Evolutionary conservation across 2,329 filamentous ascomycete genomes (phyloP).

Genomic region (Macrophomina tecta): DNA sequence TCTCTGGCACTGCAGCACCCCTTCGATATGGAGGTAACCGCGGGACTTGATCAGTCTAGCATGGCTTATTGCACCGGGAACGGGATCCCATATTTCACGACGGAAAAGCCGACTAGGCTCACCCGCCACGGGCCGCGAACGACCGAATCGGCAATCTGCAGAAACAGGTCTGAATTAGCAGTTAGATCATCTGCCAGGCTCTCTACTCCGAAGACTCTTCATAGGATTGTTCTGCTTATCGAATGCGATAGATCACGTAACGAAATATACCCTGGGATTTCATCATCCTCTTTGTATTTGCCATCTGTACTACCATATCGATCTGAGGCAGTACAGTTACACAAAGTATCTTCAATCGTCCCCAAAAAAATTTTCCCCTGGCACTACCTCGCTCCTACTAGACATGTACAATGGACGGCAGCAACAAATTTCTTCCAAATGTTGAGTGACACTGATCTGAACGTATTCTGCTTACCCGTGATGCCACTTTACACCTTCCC

Average conservation of each 20-base stretch:
- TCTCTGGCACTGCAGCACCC: not conserved
- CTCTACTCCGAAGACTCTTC: not conserved
- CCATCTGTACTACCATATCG: not conserved
- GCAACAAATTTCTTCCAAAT: slow-evolving; percentile 3
- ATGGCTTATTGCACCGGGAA: not conserved
- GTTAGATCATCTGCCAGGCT: not conserved
- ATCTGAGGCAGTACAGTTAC: slow-evolving; percentile 24
- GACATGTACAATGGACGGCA: not conserved
- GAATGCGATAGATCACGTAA: slow-evolving; percentile 15
- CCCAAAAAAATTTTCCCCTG: slow-evolving; percentile 9
- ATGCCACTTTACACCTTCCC: not conserved
- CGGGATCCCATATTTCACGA: not conserved
- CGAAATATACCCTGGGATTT: not conserved
- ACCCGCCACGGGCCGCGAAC: not conserved
- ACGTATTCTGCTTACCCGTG: not conserved
- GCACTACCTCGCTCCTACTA: slow-evolving; percentile 15
- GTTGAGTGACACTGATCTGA: not conserved
- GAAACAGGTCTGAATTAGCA: not conserved
- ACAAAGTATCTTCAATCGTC: slow-evolving; percentile 13
- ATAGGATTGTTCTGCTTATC: not conserved
- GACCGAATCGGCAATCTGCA: not conserved
- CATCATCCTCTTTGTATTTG: slow-evolving; percentile 16
- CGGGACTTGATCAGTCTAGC: not conserved
- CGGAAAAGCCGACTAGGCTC: slow-evolving; percentile 4
- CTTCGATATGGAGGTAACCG: not conserved